Evolutionary conservation across 2,329 filamentous ascomycete species (phyloP), one percentile per base, ranked within the genome.

Genomic region (Fusarium odoratissimum): DNA sequence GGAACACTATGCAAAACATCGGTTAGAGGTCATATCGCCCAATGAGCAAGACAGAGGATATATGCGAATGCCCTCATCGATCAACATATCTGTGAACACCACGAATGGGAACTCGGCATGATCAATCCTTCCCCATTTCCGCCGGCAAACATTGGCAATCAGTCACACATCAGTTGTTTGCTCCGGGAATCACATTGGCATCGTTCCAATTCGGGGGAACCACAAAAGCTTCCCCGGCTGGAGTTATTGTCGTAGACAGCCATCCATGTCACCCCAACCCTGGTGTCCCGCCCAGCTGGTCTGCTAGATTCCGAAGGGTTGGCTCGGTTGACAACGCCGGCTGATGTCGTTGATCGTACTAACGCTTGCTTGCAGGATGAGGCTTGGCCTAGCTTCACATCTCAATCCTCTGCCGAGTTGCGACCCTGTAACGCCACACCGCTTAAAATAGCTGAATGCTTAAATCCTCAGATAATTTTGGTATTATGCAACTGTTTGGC

Each of bases 251-350:
- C 61, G 23, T 38, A 28, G 35, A 62, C 46, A 17, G 41, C 28
- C 67, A 70, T 60, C 71, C 66, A 66, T 70, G 57, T 60, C 61
- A 58, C 54, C 46, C 49, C 58, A 61, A 56, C 55, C 61, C 62
- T 35, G 49, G 48, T 60, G 62, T 63, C 72, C 73, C 71, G 65
- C 52, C 65, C 64, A 67, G 75, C 64, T 71, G 73, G 73, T 49
- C 61, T 65, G 63, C 55, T 44, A 55, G 72, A 73, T 77, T 76
- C 75, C 75, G 75, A 73, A 75, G 68, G 66, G 55, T 61, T 76
- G 75, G 73, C 71, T 76, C 75, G 67, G 70, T 71, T 61, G 62
- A 40, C 44, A 59, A 64, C 61, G 51, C 74, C 60, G 61, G 57
- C 40, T 55, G 51, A 41, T 49, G 51, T 62, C 28, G 57, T 67